phyloP scores from a whole-genome alignment of 2,329 filamentous ascomycete genomes.

The Rhynchosporium secalis region DNA sequence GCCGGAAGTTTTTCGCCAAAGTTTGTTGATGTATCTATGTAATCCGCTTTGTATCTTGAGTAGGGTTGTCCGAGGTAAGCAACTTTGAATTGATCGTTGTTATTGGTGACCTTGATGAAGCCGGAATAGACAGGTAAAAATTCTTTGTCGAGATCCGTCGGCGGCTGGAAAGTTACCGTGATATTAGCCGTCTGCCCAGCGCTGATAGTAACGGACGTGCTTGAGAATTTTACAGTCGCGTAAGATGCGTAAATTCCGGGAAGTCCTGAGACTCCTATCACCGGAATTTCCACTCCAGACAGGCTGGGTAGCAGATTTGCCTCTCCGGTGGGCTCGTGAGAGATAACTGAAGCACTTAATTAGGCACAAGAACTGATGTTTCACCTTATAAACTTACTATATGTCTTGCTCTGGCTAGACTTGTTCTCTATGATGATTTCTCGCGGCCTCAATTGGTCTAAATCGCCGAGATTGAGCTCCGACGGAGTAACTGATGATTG shows the following conservation, averaged over 20 bases:
- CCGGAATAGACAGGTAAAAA: conserved; percentile 4
- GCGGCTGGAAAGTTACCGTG: conserved; percentile 28
- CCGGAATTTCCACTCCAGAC: neutral
- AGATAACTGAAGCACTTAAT: neutral
- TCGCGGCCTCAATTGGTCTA: conserved; percentile 26
- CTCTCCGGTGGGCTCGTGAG: neutral
- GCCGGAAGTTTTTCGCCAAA: neutral
- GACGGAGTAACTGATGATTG: conserved; percentile 15
- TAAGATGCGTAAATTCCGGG: neutral
- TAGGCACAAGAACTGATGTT: neutral
- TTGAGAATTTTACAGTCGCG: neutral
- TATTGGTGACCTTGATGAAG: conserved; percentile 3
- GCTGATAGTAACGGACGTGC: conserved; percentile 23
- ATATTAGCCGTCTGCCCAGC: conserved; percentile 29
- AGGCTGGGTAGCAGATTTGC: neutral
- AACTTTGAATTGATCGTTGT: conserved; percentile 1
- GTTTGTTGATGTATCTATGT: neutral
- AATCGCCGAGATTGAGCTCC: conserved; percentile 25
- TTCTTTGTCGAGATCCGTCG: neutral
- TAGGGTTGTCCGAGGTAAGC: neutral
- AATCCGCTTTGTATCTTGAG: neutral
- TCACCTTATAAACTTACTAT: neutral
- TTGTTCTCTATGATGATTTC: conserved; percentile 1
- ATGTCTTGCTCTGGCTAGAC: neutral
- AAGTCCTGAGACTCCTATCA: neutral